phyloP scores from a whole-genome alignment of 768 basidiomycete species.

The Suillus bovinus region DNA sequence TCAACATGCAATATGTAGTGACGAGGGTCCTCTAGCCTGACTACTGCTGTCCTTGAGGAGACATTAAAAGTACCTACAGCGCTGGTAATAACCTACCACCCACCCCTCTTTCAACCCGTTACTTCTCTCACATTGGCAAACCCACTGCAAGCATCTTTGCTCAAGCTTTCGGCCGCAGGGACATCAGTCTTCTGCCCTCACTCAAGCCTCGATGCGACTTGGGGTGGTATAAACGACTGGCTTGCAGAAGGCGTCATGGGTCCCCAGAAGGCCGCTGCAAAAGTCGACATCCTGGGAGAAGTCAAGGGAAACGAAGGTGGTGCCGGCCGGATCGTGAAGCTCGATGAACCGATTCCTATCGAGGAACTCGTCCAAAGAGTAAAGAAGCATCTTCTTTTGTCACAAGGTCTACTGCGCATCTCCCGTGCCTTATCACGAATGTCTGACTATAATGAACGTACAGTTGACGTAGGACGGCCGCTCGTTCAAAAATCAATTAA shows the following conservation, averaged over 20 bases:
- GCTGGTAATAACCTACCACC: slow-evolving; percentile 82
- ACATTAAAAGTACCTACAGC: slow-evolving; percentile 60
- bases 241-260: slow-evolving; percentile 58
- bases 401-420: slow-evolving; percentile 45
- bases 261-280: slow-evolving; percentile 27
- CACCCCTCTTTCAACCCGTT: slow-evolving; percentile 77
- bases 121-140: slow-evolving; percentile 75
- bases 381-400: slow-evolving; percentile 63
- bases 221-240: slow-evolving; percentile 91
- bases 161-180: slow-evolving; percentile 78
- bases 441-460: not conserved
- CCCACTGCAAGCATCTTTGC: slow-evolving; percentile 76
- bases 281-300: slow-evolving; percentile 37
- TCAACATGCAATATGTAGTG: slow-evolving; percentile 9
- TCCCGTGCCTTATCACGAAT: slow-evolving; percentile 7
- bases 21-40: slow-evolving; percentile 50
- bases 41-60: slow-evolving; percentile 69
- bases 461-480: slow-evolving; percentile 71
- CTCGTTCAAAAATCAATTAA: slow-evolving; percentile 37
- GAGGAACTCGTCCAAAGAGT: slow-evolving; percentile 63
- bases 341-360: slow-evolving; percentile 58
- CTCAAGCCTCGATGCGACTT: slow-evolving; percentile 82
- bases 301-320: slow-evolving; percentile 54
- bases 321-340: slow-evolving; percentile 66
- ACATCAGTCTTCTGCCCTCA: slow-evolving; percentile 89